phyloP scores from a whole-genome alignment of 805 yeast genomes.

The Nakazawaea pomicola region DNA sequence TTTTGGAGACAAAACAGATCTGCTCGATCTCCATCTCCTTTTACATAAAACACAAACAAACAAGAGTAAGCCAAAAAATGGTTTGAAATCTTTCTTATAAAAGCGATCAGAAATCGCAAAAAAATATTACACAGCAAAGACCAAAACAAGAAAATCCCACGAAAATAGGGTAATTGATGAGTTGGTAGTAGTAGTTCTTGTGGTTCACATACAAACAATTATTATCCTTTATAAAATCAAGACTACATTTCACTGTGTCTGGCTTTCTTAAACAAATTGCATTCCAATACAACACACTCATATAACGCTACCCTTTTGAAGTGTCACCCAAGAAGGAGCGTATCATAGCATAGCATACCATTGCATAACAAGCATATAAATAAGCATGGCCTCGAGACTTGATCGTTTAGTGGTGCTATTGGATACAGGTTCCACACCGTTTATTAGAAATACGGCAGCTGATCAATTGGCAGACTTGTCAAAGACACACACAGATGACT shows the following conservation, averaged over 20 bases:
- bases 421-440: conserved; percentile 93
- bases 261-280: no score
- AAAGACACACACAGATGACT: conserved; percentile 91
- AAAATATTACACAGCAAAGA: neutral
- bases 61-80: no score
- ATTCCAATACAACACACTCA: neutral
- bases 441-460: conserved; percentile 93
- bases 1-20: no score
- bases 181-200: no score
- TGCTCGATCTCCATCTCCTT: no score
- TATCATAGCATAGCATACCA: no score
- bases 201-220: no score
- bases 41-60: no score
- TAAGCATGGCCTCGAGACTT: conserved; percentile 18
- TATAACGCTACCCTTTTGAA: no score
- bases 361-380: neutral
- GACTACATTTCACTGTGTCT: no score
- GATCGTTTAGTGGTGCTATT: conserved; percentile 39
- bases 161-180: conserved; percentile 7
- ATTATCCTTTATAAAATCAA: no score
- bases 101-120: neutral
- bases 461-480: conserved; percentile 95
- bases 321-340: no score
- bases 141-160: neutral
- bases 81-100: neutral